Evolutionary conservation across 331 rosid species (phyloP).

Genomic region (Arachis monticola): DNA sequence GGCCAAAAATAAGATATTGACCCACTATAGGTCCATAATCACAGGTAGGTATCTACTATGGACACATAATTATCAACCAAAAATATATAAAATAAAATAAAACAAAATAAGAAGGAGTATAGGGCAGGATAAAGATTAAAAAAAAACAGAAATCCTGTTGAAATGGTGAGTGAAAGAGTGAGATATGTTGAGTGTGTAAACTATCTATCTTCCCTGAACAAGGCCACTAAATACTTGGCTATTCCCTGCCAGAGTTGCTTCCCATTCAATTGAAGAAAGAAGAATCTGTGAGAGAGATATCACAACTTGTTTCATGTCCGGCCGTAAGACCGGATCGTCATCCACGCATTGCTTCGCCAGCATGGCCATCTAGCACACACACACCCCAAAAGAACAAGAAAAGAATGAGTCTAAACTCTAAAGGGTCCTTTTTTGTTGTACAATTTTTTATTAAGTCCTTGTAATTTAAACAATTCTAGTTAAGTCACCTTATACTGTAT

Average conservation of each 20-base stretch:
- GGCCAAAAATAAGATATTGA: conserved; percentile 32
- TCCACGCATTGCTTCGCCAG: conserved; percentile 96
- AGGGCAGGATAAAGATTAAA: conserved; percentile 3
- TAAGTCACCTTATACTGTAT: too few species aligned
- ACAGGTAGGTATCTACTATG: conserved; percentile 38
- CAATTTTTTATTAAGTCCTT: too few species aligned
- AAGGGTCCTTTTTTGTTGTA: background rate
- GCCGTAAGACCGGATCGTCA: conserved; percentile 83
- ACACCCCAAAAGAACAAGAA: conserved; percentile 22
- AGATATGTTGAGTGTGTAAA: conserved; percentile 14
- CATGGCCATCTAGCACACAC: conserved; percentile 65
- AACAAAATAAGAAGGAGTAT: conserved; percentile 8
- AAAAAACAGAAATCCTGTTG: conserved; percentile 36
- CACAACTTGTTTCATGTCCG: conserved; percentile 89
- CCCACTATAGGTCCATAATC: conserved; percentile 23
- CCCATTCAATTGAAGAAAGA: conserved; percentile 95
- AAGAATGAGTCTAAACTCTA: background rate
- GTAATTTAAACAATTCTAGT: too few species aligned
- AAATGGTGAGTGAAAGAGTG: conserved; percentile 17
- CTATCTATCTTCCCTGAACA: conserved; percentile 87
- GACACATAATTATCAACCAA: conserved; percentile 43
- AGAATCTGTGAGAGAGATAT: conserved; percentile 90
- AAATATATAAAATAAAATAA: background rate
- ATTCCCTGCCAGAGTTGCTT: conserved; percentile 97
- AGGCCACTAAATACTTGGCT: conserved; percentile 99